Conservation (phyloP, 208 protist genomes). For the Trypanosoma cruzi region DNA sequence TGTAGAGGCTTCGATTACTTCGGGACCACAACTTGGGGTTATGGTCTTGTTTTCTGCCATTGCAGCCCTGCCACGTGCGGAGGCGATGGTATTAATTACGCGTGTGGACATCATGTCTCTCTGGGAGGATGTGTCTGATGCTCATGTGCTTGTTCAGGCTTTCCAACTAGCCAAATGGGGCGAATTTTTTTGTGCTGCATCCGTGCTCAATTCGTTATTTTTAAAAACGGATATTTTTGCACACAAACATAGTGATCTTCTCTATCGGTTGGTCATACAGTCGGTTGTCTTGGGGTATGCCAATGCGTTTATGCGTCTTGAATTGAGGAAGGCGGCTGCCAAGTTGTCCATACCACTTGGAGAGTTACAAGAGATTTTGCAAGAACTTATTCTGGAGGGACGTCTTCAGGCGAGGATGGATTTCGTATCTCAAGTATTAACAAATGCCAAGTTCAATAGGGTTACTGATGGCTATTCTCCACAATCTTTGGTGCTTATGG, state of each 20-base stretch:
- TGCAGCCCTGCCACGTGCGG: slow-evolving; percentile 36
- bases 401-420: slow-evolving; percentile 13
- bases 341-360: slow-evolving; percentile 16
- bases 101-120: slow-evolving; percentile 37
- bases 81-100: slow-evolving; percentile 34
- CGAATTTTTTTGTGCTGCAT: slow-evolving; percentile 18
- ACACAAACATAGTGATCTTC: slow-evolving; percentile 20
- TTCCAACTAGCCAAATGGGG: slow-evolving; percentile 35
- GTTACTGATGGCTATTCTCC: not conserved
- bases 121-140: slow-evolving; percentile 31
- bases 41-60: slow-evolving; percentile 49
- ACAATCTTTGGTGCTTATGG: slow-evolving; percentile 12
- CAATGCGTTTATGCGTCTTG: slow-evolving; percentile 11
- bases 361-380: slow-evolving; percentile 25
- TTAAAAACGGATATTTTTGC: slow-evolving; percentile 26
- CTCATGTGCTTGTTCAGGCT: slow-evolving; percentile 27
- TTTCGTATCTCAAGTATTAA: slow-evolving; percentile 18
- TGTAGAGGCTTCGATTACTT: slow-evolving; percentile 21
- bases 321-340: slow-evolving; percentile 27
- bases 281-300: slow-evolving; percentile 4
- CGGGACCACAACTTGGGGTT: slow-evolving; percentile 22
- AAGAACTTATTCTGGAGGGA: slow-evolving; percentile 29
- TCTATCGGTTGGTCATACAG: slow-evolving; percentile 8
- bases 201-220: slow-evolving; percentile 7
- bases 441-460: slow-evolving; percentile 1